These are phyloP conservation scores for Fraxinus platypoda DNA, from an alignment of 305 asterid genomes.

Conservation along the genomic window DNA sequence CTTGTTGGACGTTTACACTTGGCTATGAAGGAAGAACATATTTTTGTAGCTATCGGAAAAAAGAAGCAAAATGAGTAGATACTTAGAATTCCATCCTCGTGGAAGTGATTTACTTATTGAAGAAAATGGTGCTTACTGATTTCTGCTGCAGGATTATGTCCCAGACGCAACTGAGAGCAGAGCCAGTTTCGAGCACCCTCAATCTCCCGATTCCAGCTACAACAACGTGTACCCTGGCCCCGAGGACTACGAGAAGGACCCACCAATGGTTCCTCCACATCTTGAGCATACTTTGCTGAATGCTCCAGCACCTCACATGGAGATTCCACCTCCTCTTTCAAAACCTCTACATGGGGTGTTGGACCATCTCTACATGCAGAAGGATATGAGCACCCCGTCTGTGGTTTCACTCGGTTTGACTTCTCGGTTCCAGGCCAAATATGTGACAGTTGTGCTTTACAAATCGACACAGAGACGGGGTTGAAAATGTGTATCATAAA, in stretches of 20 bases:
- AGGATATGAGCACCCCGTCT: conserved; percentile 17
- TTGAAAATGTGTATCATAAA: not conserved
- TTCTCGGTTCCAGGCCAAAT: conserved; percentile 34
- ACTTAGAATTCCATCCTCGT: not conserved
- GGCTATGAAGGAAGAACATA: not conserved
- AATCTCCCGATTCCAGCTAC: conserved; percentile 33
- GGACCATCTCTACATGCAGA: conserved; percentile 37
- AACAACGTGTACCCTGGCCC: conserved; percentile 7
- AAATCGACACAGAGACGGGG: conserved; percentile 21
- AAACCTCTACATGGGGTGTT: conserved; percentile 31
- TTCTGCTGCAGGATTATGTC: conserved; percentile 23
- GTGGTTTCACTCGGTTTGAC: conserved; percentile 30
- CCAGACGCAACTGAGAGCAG: conserved; percentile 22
- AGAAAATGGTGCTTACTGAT: not conserved
- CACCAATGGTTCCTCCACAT: conserved; percentile 33
- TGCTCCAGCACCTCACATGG: conserved; percentile 5
- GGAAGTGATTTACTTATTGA: not conserved
- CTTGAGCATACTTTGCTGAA: conserved; percentile 29
- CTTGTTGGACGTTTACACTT: not conserved
- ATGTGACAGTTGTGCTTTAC: conserved; percentile 30
- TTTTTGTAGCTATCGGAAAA: not conserved
- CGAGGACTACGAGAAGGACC: conserved; percentile 26
- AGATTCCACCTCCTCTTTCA: conserved; percentile 11
- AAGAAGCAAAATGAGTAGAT: not conserved
- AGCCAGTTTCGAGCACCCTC: conserved; percentile 11